Base-by-base conservation (phyloP, 306 rosid species). In the peach (Prunus persica) region DNA sequence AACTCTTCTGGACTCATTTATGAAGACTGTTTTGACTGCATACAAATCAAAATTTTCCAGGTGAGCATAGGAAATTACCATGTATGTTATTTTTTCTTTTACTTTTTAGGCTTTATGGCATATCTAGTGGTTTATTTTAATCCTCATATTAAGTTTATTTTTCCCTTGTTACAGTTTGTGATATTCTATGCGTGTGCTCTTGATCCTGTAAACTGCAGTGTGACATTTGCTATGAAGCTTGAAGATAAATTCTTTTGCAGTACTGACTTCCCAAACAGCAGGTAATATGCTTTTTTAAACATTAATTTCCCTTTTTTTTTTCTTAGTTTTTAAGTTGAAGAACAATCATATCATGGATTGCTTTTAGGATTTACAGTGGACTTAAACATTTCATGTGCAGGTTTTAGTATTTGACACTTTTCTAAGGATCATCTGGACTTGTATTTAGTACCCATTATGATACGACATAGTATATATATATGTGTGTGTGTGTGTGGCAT, bases 31-130 rank as follows among this genome's bases (percentile, higher is more conserved):
- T 78, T 43, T 95, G 80, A 85, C 86, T 16, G 81, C 97, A 7
- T 92, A 92, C 78, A 95, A 90, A 81, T 89, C 98, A 51, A 95
- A 92, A 73, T 95, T 95, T 80, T 82, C 93, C 98, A 95, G 98
- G 97, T 95, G 65, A 72, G 3, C 52, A 24, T 46, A 62, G 30
- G 27, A 16, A 28, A 11, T 8, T 61, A 5, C 43, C 22, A 11
- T 73, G 34, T 16, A 65, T 65, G 14, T 65, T 11, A 46, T 27
- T 49, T 22, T 34, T 34, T 34, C 0, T 34, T 34, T 34, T 34
- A 6, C 7, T 34, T 34, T 74, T 77, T 38, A 43, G 57, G 10
- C 6, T 38, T 41, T 12, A 5, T 19, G 10, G 34, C 4, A 8
- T 71, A 19, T n/a, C 6, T 54, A 30, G 65, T n/a, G 38, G 12